Conservation (phyloP, 1,139 yeast species). For the Chernovozyma aurita region DNA sequence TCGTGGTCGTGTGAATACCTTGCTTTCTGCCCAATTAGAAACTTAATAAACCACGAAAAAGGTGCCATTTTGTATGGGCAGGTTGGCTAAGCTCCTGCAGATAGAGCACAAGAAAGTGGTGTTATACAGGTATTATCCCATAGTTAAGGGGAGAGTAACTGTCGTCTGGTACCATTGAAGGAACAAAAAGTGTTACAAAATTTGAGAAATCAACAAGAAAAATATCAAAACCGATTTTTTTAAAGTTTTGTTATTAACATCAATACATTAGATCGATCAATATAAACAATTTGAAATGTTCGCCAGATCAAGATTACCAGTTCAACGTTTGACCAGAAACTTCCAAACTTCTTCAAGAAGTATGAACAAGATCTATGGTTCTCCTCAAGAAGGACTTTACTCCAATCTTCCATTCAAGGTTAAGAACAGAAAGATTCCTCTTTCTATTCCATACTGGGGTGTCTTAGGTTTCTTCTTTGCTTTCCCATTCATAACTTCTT, state of each 20-base stretch:
- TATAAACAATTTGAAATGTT: too few species aligned
- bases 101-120: conserved; percentile 1
- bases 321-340: conserved; percentile 28
- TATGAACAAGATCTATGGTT: conserved; percentile 34
- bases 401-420: conserved; percentile 91
- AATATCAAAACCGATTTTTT: too few species aligned
- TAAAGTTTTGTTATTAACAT: conserved; percentile 1
- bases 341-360: conserved; percentile 36
- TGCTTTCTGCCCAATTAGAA: conserved; percentile 1
- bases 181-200: too few species aligned
- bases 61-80: background rate
- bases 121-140: too few species aligned
- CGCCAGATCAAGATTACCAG: conserved; percentile 25
- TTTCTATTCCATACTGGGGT: conserved; percentile 74
- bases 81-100: background rate
- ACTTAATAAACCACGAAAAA: background rate
- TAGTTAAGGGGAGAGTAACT: too few species aligned
- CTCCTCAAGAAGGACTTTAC: conserved; percentile 78
- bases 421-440: conserved; percentile 87
- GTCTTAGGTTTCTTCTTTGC: conserved; percentile 57
- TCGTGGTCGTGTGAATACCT: conserved; percentile 2
- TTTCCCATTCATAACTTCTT: conserved; percentile 66
- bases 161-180: too few species aligned
- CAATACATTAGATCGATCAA: conserved; percentile 1
- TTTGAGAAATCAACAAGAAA: background rate